Conservation (phyloP, 352 stramenopile species). For the Phytophthora rubi region DNA sequence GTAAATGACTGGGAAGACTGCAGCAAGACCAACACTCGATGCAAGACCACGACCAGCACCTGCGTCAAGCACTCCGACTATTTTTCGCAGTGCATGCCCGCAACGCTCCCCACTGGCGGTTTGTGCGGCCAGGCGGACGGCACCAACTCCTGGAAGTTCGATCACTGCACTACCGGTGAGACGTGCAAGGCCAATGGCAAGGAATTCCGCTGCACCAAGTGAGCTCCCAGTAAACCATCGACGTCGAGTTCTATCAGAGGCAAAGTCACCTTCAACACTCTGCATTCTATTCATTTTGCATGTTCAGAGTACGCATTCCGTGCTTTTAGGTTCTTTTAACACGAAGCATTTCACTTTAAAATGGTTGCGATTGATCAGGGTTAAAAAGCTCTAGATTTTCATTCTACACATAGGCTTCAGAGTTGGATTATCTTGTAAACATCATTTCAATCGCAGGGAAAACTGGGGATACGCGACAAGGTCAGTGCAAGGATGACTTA, state of each 20-base stretch:
- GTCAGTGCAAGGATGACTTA: slow-evolving; percentile 84
- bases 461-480: slow-evolving; percentile 33
- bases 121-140: slow-evolving; percentile 36
- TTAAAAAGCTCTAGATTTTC: slow-evolving; percentile 86
- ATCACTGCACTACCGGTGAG: slow-evolving; percentile 26
- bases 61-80: slow-evolving; percentile 31
- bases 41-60: slow-evolving; percentile 5
- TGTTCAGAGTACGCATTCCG: slow-evolving; percentile 12
- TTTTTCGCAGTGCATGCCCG: slow-evolving; percentile 36
- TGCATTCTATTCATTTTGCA: slow-evolving; percentile 17
- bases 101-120: slow-evolving; percentile 11
- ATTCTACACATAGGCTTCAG: slow-evolving; percentile 82
- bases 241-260: neutral
- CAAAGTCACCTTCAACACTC: neutral
- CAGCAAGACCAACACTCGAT: slow-evolving; percentile 5
- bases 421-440: slow-evolving; percentile 85
- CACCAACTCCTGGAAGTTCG: slow-evolving; percentile 28
- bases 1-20: slow-evolving; percentile 26
- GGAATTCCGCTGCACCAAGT: slow-evolving; percentile 31
- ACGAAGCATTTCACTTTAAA: neutral
- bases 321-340: neutral
- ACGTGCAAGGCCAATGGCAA: slow-evolving; percentile 25
- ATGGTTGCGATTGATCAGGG: slow-evolving; percentile 66
- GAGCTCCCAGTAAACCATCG: neutral
- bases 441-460: slow-evolving; percentile 62